Evolutionary conservation across 495 filamentous ascomycete species (phyloP).

Genomic region (Talaromyces borbonicus): DNA sequence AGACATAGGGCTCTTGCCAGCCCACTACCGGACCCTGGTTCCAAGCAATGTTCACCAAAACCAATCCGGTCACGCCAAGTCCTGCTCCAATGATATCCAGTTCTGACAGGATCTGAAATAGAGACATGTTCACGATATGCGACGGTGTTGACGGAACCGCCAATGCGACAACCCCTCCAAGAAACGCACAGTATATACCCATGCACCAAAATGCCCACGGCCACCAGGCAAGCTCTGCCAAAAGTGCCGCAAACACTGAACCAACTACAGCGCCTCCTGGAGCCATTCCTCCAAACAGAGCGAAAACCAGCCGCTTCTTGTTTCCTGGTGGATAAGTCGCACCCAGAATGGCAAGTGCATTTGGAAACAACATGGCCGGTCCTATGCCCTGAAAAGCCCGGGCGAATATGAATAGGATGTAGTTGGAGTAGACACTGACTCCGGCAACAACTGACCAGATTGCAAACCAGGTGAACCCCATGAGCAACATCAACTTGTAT

Average conservation of each 20-base stretch:
- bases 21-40: slow-evolving; percentile 52
- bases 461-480: slow-evolving; percentile 52
- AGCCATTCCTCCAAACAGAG: slow-evolving; percentile 49
- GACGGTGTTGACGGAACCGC: slow-evolving; percentile 38
- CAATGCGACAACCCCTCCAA: slow-evolving; percentile 30
- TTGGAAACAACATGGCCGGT: slow-evolving; percentile 40
- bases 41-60: slow-evolving; percentile 51
- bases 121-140: slow-evolving; percentile 20
- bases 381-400: slow-evolving; percentile 44
- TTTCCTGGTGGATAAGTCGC: slow-evolving; percentile 31
- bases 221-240: slow-evolving; percentile 47
- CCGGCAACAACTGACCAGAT: slow-evolving; percentile 52
- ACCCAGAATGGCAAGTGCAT: slow-evolving; percentile 38
- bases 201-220: slow-evolving; percentile 54
- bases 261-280: slow-evolving; percentile 46
- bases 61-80: slow-evolving; percentile 43
- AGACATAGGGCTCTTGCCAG: slow-evolving; percentile 45
- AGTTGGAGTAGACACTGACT: slow-evolving; percentile 25
- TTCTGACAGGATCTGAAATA: slow-evolving; percentile 11
- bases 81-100: slow-evolving; percentile 42
- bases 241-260: slow-evolving; percentile 36
- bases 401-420: slow-evolving; percentile 34
- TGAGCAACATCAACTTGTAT: slow-evolving; percentile 49
- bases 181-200: slow-evolving; percentile 34
- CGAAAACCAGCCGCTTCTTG: slow-evolving; percentile 52